These are phyloP conservation scores for Musa troglodytarum DNA, from an alignment of 176 grass and related monocot genomes.

Conservation along the genomic window DNA sequence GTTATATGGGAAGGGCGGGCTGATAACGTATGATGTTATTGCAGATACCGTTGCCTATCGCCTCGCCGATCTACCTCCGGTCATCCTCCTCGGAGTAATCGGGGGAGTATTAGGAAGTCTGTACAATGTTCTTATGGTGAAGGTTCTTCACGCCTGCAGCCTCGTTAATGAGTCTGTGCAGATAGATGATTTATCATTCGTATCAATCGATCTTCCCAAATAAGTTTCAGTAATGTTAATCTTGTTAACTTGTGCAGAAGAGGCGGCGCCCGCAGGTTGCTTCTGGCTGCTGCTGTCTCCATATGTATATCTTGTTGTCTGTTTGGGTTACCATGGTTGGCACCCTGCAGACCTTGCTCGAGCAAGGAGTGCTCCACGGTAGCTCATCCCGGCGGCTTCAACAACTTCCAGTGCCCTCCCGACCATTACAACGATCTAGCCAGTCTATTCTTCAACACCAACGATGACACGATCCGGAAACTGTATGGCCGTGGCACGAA, in stretches of 20 bases:
- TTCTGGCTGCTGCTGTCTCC: background rate
- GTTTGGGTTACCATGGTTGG: background rate
- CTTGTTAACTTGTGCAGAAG: background rate
- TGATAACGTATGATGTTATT: constrained; percentile 91
- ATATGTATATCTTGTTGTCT: background rate
- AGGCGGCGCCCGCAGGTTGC: background rate
- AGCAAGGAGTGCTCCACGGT: background rate
- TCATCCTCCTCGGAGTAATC: background rate
- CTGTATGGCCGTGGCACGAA: background rate
- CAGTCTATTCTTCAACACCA: constrained; percentile 5
- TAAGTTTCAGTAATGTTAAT: background rate
- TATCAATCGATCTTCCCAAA: background rate
- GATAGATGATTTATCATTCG: background rate
- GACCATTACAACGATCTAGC: background rate
- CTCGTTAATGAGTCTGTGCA: background rate
- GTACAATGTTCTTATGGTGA: constrained; percentile 1
- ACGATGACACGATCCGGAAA: background rate
- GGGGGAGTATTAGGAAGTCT: background rate
- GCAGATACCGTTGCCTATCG: constrained; percentile 38
- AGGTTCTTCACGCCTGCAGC: background rate
- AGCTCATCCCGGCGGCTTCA: background rate
- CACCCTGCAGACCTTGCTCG: background rate
- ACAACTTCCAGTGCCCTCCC: background rate
- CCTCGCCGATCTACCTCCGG: background rate
- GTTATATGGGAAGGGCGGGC: constrained; percentile 64